Evolutionary conservation across 257 asterid genomes (phyloP).

Genomic region (Solanum sparsipilum): DNA sequence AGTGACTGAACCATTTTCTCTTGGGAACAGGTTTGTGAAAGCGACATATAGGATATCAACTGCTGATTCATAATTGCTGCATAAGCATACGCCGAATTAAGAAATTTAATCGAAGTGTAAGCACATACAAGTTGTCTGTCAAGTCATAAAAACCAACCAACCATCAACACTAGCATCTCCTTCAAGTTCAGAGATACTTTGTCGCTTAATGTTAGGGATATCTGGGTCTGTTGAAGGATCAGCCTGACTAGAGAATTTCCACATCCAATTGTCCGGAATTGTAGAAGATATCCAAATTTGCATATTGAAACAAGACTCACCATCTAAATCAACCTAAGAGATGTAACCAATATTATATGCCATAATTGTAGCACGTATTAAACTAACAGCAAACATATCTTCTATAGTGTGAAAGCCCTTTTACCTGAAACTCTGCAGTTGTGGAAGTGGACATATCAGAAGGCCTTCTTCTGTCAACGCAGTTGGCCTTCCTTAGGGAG

Average conservation of each 20-base stretch:
- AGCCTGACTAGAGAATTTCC: slow-evolving; percentile 40
- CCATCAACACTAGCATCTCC: slow-evolving; percentile 87
- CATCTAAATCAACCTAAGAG: slow-evolving; percentile 56
- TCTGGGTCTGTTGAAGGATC: slow-evolving; percentile 34
- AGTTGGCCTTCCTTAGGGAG: slow-evolving; percentile 24
- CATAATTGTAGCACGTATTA: not conserved
- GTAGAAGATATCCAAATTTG: slow-evolving; percentile 75
- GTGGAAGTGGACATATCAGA: slow-evolving; percentile 17
- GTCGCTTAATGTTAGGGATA: slow-evolving; percentile 41
- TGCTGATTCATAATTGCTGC: slow-evolving; percentile 82
- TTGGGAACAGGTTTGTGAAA: slow-evolving; percentile 59
- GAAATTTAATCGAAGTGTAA: slow-evolving; percentile 4
- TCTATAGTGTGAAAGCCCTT: not conserved
- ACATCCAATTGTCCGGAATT: slow-evolving; percentile 72
- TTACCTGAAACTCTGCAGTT: slow-evolving; percentile 38
- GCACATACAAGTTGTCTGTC: slow-evolving; percentile 3
- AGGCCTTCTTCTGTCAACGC: slow-evolving; percentile 18
- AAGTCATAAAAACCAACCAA: slow-evolving; percentile 18
- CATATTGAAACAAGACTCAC: slow-evolving; percentile 16
- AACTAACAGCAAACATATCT: not conserved
- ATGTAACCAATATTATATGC: slow-evolving; percentile 5
- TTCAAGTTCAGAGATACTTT: slow-evolving; percentile 79
- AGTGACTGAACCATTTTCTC: slow-evolving; percentile 89
- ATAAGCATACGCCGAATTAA: slow-evolving; percentile 1
- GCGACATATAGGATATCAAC: slow-evolving; percentile 41